A percentile compares a stretch with the other conserved stretches of the same genome.
These are phyloP conservation scores for Geotrichum candidum DNA, from an alignment of 1,139 yeast genomes.

Conservation along the genomic window DNA sequence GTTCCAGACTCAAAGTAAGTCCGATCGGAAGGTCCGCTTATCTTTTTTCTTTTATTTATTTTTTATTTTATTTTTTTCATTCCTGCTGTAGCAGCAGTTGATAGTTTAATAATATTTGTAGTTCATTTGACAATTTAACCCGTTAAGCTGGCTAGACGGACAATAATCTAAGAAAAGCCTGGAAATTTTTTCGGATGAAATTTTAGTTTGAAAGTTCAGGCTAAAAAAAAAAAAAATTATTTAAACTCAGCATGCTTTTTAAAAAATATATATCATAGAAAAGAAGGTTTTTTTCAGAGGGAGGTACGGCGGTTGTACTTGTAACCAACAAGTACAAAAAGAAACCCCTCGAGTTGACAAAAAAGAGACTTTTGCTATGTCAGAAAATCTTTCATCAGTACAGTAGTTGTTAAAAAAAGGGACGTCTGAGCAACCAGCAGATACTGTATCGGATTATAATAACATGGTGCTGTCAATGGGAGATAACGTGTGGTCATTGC, in stretches of 20 bases:
- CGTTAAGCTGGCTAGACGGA: too few species aligned
- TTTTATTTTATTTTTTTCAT: neutral
- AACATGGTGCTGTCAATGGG: neutral
- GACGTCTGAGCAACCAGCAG: neutral
- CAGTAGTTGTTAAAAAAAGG: neutral
- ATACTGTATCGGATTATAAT: neutral
- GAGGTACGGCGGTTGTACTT: neutral
- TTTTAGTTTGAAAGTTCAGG: conserved; percentile 24
- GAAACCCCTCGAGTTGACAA: neutral
- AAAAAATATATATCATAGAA: neutral
- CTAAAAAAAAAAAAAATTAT: neutral
- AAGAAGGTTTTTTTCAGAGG: neutral
- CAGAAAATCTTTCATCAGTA: neutral
- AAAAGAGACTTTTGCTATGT: neutral
- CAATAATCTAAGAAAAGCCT: neutral
- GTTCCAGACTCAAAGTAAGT: neutral
- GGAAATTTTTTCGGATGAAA: neutral
- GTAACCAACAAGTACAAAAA: neutral
- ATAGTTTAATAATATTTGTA: neutral
- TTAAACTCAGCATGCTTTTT: neutral
- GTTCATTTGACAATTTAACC: neutral
- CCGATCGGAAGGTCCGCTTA: too few species aligned
- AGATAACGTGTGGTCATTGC: neutral
- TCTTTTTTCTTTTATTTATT: neutral
- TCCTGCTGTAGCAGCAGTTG: neutral